Conservation (phyloP, 2,329 filamentous ascomycete species). For the Malbranchea cinnamomea region DNA sequence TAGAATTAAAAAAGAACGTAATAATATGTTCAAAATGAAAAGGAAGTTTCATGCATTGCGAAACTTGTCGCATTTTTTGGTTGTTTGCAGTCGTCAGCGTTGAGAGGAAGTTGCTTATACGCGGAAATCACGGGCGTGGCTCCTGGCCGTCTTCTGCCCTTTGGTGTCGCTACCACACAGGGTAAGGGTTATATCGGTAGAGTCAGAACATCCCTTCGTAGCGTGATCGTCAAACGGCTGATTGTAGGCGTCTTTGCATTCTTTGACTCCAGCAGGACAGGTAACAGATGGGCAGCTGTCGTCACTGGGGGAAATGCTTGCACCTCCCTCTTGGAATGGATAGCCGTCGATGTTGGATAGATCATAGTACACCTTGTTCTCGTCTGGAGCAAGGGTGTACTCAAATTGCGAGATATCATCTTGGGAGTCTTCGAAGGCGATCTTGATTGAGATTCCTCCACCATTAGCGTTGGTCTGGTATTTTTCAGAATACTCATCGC, state of each 20-base stretch:
- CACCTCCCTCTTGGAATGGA: slow-evolving; percentile 21
- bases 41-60: too few species aligned
- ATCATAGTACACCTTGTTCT: slow-evolving; percentile 24
- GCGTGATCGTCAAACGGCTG: slow-evolving; percentile 26
- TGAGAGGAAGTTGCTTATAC: too few species aligned
- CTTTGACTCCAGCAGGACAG: slow-evolving; percentile 21
- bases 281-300: slow-evolving; percentile 19
- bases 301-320: slow-evolving; percentile 19
- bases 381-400: slow-evolving; percentile 19
- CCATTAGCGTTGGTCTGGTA: slow-evolving; percentile 23
- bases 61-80: too few species aligned
- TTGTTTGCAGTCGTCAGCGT: too few species aligned
- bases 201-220: slow-evolving; percentile 25
- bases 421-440: slow-evolving; percentile 18
- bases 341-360: slow-evolving; percentile 25
- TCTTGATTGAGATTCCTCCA: slow-evolving; percentile 29
- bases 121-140: too few species aligned
- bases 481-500: slow-evolving; percentile 21
- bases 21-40: too few species aligned
- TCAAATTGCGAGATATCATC: slow-evolving; percentile 28
- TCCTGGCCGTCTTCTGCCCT: too few species aligned
- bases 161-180: too few species aligned
- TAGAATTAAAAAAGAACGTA: too few species aligned
- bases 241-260: slow-evolving; percentile 26
- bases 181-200: too few species aligned